Conservation (phyloP, 228 moss, liverwort and hornwort species). For the Sphagnum magellanicum region DNA sequence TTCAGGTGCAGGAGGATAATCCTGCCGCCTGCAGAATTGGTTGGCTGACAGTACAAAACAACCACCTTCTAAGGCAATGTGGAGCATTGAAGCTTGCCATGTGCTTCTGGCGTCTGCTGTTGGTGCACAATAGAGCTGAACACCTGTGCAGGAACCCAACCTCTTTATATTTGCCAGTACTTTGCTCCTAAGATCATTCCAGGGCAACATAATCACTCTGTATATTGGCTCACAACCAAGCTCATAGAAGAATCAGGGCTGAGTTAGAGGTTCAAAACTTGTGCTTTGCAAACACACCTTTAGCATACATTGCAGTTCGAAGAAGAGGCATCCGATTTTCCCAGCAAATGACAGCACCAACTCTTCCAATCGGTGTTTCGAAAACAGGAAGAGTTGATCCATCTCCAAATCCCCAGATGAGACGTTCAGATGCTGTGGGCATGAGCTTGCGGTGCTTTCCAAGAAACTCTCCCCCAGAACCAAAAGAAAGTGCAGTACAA, state of each 20-base stretch:
- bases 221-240: too few relatives aligned
- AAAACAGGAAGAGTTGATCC: slow-evolving; percentile 73
- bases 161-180: background rate
- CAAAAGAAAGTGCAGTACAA: slow-evolving; percentile 48
- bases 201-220: too few relatives aligned
- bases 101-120: slow-evolving; percentile 45
- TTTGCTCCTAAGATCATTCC: too few relatives aligned
- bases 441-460: slow-evolving; percentile 79
- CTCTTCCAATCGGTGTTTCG: slow-evolving; percentile 55
- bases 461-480: slow-evolving; percentile 39
- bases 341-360: slow-evolving; percentile 79
- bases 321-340: slow-evolving; percentile 86
- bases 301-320: slow-evolving; percentile 77
- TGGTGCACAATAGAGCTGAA: slow-evolving; percentile 66
- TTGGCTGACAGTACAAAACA: slow-evolving; percentile 80
- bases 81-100: slow-evolving; percentile 79
- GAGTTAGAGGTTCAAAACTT: too few relatives aligned
- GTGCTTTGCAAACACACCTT: slow-evolving; percentile 23
- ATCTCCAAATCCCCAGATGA: slow-evolving; percentile 82
- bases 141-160: slow-evolving; percentile 18
- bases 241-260: too few relatives aligned
- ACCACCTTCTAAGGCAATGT: slow-evolving; percentile 65
- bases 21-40: slow-evolving; percentile 60
- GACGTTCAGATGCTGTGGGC: slow-evolving; percentile 66
- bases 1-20: slow-evolving; percentile 65